phyloP scores from a whole-genome alignment of 1,284 basidiomycete genomes.

The Cutaneotrichosporon sp. region DNA sequence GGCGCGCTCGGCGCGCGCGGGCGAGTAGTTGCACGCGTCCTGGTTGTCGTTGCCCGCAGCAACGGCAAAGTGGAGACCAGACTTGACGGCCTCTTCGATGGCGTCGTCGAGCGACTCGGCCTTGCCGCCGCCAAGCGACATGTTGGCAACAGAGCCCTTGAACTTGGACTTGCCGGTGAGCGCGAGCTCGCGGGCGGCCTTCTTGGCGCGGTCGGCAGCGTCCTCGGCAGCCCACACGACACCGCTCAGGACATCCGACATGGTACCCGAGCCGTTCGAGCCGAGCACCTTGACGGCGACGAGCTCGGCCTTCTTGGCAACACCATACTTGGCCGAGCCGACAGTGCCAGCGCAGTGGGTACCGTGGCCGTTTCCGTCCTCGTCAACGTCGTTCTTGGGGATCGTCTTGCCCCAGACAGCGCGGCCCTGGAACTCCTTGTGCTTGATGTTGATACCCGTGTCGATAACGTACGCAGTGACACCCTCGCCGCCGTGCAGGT shows the following conservation, averaged over 20 bases:
- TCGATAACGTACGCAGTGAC: slow-evolving; percentile 72
- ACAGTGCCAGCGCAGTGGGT: slow-evolving; percentile 82
- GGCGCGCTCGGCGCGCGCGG: slow-evolving; percentile 66
- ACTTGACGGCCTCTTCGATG: slow-evolving; percentile 76
- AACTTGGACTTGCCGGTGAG: slow-evolving; percentile 64
- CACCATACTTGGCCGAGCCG: slow-evolving; percentile 75
- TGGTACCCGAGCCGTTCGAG: slow-evolving; percentile 85
- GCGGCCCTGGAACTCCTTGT: slow-evolving; percentile 82
- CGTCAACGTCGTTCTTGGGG: slow-evolving; percentile 67
- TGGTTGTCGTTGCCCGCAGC: slow-evolving; percentile 73
- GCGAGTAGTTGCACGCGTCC: slow-evolving; percentile 69
- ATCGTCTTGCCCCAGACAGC: slow-evolving; percentile 80
- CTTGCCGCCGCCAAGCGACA: slow-evolving; percentile 95
- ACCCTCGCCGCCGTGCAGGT: slow-evolving; percentile 72
- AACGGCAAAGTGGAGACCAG: slow-evolving; percentile 89
- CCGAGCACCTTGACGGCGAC: slow-evolving; percentile 97
- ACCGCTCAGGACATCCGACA: slow-evolving; percentile 89
- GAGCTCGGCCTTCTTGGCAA: slow-evolving; percentile 85
- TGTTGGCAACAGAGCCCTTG: slow-evolving; percentile 96
- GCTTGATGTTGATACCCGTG: slow-evolving; percentile 69
- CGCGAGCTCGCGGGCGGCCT: slow-evolving; percentile 60
- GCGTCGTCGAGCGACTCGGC: slow-evolving; percentile 78
- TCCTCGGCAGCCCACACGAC: slow-evolving; percentile 72
- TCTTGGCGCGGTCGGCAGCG: slow-evolving; percentile 55
- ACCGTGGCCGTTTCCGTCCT: slow-evolving; percentile 62